Conservation (phyloP, 305 asterid species). For the Rubia occidens region DNA sequence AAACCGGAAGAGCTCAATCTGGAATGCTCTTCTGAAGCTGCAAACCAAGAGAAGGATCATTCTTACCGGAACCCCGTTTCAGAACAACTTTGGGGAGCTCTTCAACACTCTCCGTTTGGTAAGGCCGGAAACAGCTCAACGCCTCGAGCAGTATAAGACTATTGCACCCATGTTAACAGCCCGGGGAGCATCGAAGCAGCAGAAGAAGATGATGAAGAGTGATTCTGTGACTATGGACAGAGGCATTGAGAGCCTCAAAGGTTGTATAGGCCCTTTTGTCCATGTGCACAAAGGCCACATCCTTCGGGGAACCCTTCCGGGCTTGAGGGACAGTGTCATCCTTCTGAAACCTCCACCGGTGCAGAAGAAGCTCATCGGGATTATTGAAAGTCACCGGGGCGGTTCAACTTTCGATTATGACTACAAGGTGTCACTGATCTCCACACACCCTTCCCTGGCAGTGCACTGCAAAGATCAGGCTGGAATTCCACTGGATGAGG, state of each 20-base stretch:
- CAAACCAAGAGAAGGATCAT: slow-evolving; percentile 38
- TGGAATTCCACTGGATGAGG: slow-evolving; percentile 24
- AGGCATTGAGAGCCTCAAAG: slow-evolving; percentile 37
- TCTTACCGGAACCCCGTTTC: slow-evolving; percentile 78
- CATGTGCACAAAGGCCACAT: slow-evolving; percentile 55
- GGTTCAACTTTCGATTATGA: slow-evolving; percentile 27
- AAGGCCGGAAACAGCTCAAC: slow-evolving; percentile 42
- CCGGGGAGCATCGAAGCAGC: background rate
- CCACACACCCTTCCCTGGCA: slow-evolving; percentile 55
- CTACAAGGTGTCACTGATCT: slow-evolving; percentile 37
- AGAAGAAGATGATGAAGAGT: no score
- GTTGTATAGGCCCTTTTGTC: slow-evolving; percentile 42
- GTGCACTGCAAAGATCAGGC: slow-evolving; percentile 14
- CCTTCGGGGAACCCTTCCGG: slow-evolving; percentile 48
- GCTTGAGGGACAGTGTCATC: slow-evolving; percentile 40
- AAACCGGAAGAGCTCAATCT: slow-evolving; percentile 39
- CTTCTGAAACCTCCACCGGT: slow-evolving; percentile 35
- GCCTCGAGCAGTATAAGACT: slow-evolving; percentile 22
- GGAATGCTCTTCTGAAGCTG: slow-evolving; percentile 39
- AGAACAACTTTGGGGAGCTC: slow-evolving; percentile 56
- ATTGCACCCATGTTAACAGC: slow-evolving; percentile 22
- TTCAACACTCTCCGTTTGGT: slow-evolving; percentile 56
- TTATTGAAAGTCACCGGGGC: slow-evolving; percentile 16
- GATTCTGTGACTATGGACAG: slow-evolving; percentile 4
- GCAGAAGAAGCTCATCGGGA: slow-evolving; percentile 42